Base-by-base conservation (phyloP, 2,329 filamentous ascomycete genomes). In the Diaporthe citri region DNA sequence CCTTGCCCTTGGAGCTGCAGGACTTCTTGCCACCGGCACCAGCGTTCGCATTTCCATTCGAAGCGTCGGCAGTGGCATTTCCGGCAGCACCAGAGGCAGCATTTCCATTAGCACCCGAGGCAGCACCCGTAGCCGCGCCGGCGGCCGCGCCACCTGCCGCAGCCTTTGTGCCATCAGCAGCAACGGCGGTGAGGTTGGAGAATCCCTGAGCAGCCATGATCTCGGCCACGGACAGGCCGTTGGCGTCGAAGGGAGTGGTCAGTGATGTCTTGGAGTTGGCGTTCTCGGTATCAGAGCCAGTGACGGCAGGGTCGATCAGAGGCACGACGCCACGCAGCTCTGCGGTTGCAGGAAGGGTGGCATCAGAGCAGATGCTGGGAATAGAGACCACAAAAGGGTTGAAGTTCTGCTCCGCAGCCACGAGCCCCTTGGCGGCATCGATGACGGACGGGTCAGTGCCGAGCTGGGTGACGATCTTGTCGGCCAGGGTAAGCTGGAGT, bases 351-450 rank as follows among this genome's bases (percentile, higher is more conserved):
- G 93, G 93, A 2, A 94, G 88, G 36, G 86, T 84, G 2, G 91
- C 84, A 77, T 94, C 91, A 51, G 86, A 88, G 83, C 93, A 94
- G 80, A 94, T 89, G 76, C 87, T 90, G 25, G 90, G 91, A 46
- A 90, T 86, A 79, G 85, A 85, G 76, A 89, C 88, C 73, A 83
- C 89, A 78, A 91, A 93, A 70, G 91, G 91, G 85, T 94, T 94
- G 86, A 93, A 93, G 88, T 94, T 94, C 83, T 93, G 91, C 86
- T 93, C 92, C 5, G 92, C 92, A 36, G 89, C 88, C 20, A 93
- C 92, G 51, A 93, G 87, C 22, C 88, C 88, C 74, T 88, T 88
- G 25, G 92, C 92, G 28, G 90, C 92, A 20, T 88, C 86, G 74
- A 94, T 85, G 77, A 92, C 91, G 76, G 87, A 84, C n/a, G 87